These are phyloP conservation scores for Phycomyces blakesleeanus DNA, from an alignment of 192 early-diverging fungal genomes.

Conservation along the genomic window DNA sequence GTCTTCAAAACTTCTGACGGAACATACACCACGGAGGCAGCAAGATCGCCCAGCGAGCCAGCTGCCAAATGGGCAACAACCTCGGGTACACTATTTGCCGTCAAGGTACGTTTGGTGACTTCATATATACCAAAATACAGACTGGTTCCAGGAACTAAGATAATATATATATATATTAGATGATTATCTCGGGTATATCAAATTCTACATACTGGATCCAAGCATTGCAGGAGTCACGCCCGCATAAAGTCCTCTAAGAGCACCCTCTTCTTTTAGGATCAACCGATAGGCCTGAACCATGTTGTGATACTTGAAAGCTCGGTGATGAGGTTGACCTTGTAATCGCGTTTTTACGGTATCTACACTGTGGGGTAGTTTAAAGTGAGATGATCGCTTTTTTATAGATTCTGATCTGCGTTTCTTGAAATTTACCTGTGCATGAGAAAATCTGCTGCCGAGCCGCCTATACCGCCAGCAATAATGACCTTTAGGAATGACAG, in stretches of 20 bases:
- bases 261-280: slow-evolving; percentile 53
- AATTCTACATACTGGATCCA: slow-evolving; percentile 29
- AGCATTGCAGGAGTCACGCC: slow-evolving; percentile 56
- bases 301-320: slow-evolving; percentile 48
- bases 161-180: neutral
- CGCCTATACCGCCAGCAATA: slow-evolving; percentile 52
- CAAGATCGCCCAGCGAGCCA: slow-evolving; percentile 54
- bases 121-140: slow-evolving; percentile 59
- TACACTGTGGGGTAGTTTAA: slow-evolving; percentile 8
- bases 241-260: slow-evolving; percentile 48
- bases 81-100: slow-evolving; percentile 40
- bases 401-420: neutral
- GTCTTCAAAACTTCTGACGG: slow-evolving; percentile 69
- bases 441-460: slow-evolving; percentile 47
- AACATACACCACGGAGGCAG: slow-evolving; percentile 55
- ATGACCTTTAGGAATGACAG: slow-evolving; percentile 28
- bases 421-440: slow-evolving; percentile 51
- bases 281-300: slow-evolving; percentile 55
- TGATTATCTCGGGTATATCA: neutral
- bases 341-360: slow-evolving; percentile 58
- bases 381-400: neutral
- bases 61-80: slow-evolving; percentile 49
- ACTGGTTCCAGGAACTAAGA: slow-evolving; percentile 49
- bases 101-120: slow-evolving; percentile 51
- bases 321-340: slow-evolving; percentile 49